Base-by-base conservation (phyloP, 805 yeast genomes). In the Schwanniomyces sp. region DNA sequence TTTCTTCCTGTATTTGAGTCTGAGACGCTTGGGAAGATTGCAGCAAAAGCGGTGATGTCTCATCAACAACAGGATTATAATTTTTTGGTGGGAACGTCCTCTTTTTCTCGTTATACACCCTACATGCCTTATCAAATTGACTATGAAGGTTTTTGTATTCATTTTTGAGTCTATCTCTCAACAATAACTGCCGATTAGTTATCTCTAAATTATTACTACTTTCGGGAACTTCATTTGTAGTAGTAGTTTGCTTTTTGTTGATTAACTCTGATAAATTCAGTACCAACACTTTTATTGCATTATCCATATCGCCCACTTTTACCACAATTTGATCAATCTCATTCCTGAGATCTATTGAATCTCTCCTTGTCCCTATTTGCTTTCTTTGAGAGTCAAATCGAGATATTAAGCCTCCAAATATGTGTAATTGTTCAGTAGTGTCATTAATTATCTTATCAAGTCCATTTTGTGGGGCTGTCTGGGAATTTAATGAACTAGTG, bases 71-170 rank as follows among this genome's bases (percentile, higher is more conserved):
- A 11, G 4, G 38, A 11, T 58, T 7, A 7, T 11, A 12, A 44
- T 43, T 53, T 56, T 34, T 63, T 44, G 8, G 27, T 1, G 61
- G 66, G 36, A 52, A 45, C 1, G 56, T 43, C 26, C 64, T 68
- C 40, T 78, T 74, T 53, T 75, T 76, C 41, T 78, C 86, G 17
- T 70, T 67, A 52, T 83, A 85, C 7, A 69, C 61, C 27, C 79
- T 64, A 51, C 75, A 69, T 10, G 79, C 54, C 18, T 59, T 52
- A 62, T 74, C 62, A 69, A 82, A 59, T 65, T 76, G 66, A 24
- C 48, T 52, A 51, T 78, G 75, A 17, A 86, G 71, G 16, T 73
- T 76, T 27, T 70, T 70, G 54, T 80, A 82, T 61, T 88, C 92
- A 18, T 70, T 71, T 12, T 72, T 67, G 16, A 88, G 62, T 48